Evolutionary conservation across 768 basidiomycete genomes (phyloP).

Genomic region (Guyanaporus albipodus): DNA sequence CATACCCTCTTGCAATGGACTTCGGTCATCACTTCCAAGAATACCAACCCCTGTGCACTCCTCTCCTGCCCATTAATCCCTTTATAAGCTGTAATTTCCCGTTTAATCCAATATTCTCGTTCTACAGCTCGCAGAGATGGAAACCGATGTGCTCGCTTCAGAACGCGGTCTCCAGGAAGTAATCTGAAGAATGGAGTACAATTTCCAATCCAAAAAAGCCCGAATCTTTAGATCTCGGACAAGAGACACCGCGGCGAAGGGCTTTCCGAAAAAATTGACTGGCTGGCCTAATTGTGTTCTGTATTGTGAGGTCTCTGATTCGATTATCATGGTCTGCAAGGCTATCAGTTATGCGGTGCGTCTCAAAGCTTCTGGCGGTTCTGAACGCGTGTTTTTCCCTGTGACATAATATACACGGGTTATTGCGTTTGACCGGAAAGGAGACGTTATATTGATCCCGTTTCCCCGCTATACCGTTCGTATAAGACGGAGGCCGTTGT

Average conservation of each 20-base stretch:
- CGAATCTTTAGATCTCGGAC: constrained; percentile 8
- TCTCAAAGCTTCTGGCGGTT: constrained; percentile 7
- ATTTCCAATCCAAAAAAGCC: constrained; percentile 18
- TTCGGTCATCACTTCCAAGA: constrained; percentile 10
- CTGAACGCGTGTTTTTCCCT: constrained; percentile 11
- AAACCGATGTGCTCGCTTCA: constrained; percentile 13
- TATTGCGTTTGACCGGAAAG: constrained; percentile 4
- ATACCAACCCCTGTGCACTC: constrained; percentile 12
- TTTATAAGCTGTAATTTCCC: constrained; percentile 20
- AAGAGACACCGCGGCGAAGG: constrained; percentile 30
- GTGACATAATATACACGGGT: constrained; percentile 3
- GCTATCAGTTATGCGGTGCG: constrained; percentile 26
- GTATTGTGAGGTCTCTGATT: constrained; percentile 10
- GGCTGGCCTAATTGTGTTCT: constrained; percentile 5
- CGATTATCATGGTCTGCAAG: constrained; percentile 19
- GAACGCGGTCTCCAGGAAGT: constrained; percentile 8
- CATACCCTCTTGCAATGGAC: constrained; percentile 22
- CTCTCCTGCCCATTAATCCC: neutral
- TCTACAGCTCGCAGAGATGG: constrained; percentile 6
- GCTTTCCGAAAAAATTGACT: constrained; percentile 7
- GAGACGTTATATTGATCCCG: constrained; percentile 11
- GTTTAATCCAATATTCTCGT: constrained; percentile 8
- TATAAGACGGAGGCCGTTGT: constrained; percentile 16
- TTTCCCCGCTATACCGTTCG: neutral
- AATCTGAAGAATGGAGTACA: constrained; percentile 16